Evolutionary conservation across 1,284 basidiomycete species (phyloP).

Genomic region (Fomitopsis pinicola): DNA sequence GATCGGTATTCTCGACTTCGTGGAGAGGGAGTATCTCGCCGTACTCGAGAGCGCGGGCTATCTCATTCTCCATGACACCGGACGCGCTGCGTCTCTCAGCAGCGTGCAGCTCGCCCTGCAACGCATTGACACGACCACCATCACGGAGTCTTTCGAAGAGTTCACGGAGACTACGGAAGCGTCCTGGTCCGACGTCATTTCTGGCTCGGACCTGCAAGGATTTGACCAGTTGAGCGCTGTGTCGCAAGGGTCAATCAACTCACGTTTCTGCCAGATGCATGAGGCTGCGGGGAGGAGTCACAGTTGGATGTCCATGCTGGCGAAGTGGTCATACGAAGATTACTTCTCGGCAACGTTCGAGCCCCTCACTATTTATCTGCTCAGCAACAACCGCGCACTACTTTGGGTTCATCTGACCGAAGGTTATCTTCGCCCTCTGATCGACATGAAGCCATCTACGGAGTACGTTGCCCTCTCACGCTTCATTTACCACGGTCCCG

Average conservation of each 20-base stretch:
- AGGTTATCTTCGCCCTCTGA: slow-evolving; percentile 13
- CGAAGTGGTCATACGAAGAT: slow-evolving; percentile 21
- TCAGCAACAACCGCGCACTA: slow-evolving; percentile 22
- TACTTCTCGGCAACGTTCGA: slow-evolving; percentile 24
- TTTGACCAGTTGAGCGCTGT: slow-evolving; percentile 30
- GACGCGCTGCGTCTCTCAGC: slow-evolving; percentile 7
- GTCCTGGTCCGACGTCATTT: slow-evolving; percentile 20
- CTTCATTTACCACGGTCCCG: background rate
- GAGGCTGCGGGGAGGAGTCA: slow-evolving; percentile 2
- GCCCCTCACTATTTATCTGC: slow-evolving; percentile 19
- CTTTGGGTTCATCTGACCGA: slow-evolving; percentile 21
- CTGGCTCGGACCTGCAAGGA: slow-evolving; percentile 22
- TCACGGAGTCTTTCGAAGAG: slow-evolving; percentile 5
- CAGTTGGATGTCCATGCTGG: slow-evolving; percentile 6
- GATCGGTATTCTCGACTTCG: slow-evolving; percentile 20
- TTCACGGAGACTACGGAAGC: slow-evolving; percentile 1
- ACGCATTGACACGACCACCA: background rate
- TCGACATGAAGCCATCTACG: slow-evolving; percentile 14
- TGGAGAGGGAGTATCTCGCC: slow-evolving; percentile 24
- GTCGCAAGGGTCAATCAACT: slow-evolving; percentile 27
- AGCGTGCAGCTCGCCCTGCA: background rate
- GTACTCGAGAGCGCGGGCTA: slow-evolving; percentile 21
- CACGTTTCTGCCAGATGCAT: slow-evolving; percentile 21
- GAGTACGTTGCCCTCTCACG: slow-evolving; percentile 10
- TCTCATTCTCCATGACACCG: slow-evolving; percentile 23